These are phyloP conservation scores for Coemansia sp. DNA, from an alignment of 192 early-diverging fungal species.

Conservation along the genomic window DNA sequence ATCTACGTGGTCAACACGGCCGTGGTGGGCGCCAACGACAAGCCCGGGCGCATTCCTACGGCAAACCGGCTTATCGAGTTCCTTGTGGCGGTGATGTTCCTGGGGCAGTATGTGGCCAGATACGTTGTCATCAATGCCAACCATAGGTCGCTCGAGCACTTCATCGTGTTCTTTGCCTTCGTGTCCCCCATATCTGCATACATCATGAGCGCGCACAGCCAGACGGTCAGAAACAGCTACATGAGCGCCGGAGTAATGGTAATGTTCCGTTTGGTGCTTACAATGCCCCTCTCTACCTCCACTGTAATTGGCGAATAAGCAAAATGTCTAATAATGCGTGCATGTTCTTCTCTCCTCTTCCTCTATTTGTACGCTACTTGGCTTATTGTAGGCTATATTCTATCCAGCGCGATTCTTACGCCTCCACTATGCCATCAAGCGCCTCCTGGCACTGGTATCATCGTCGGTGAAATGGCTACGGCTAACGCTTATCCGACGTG, in stretches of 20 bases:
- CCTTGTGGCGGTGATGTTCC: conserved; percentile 29
- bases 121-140: conserved; percentile 50
- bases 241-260: conserved; percentile 56
- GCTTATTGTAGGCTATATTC: conserved; percentile 39
- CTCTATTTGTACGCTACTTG: background rate
- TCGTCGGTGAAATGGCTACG: conserved; percentile 17
- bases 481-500: conserved; percentile 39
- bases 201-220: conserved; percentile 25
- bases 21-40: conserved; percentile 19
- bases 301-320: background rate
- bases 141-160: conserved; percentile 33
- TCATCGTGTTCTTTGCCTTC: conserved; percentile 45
- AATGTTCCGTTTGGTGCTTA: conserved; percentile 2
- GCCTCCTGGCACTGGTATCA: conserved; percentile 31
- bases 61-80: conserved; percentile 37
- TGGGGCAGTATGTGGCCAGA: conserved; percentile 39
- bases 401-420: conserved; percentile 55
- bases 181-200: conserved; percentile 40
- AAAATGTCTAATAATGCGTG: background rate
- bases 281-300: no score
- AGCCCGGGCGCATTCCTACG: conserved; percentile 29
- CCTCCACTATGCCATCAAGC: conserved; percentile 35
- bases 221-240: conserved; percentile 37
- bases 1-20: conserved; percentile 52
- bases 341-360: background rate